A percentile compares a stretch with the other conserved stretches of the same genome.
phyloP scores from a whole-genome alignment of 352 stramenopile species.

The Pythium monospermum region DNA sequence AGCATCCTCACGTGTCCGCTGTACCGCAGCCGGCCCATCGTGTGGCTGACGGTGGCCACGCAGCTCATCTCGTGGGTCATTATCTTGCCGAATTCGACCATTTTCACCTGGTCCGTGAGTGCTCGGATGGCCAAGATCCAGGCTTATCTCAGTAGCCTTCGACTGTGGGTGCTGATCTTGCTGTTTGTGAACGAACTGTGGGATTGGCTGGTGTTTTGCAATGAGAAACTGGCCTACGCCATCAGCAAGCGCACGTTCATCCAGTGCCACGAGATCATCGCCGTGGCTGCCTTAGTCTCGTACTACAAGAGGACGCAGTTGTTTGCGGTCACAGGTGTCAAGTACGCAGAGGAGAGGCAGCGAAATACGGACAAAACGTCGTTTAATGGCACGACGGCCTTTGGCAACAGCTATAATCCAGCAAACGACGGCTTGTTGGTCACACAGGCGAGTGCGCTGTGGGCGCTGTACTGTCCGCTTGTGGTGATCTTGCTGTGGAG shows the following conservation, averaged over 20 bases:
- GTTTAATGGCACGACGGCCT: constrained; percentile 10
- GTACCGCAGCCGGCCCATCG: constrained; percentile 32
- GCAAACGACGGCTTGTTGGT: constrained; percentile 1
- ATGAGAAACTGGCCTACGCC: constrained; percentile 10
- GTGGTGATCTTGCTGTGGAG: constrained; percentile 7
- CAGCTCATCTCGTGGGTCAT: constrained; percentile 45
- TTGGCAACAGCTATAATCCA: constrained; percentile 10
- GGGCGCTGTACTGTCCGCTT: constrained; percentile 8
- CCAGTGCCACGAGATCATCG: constrained; percentile 7
- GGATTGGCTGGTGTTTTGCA: constrained; percentile 9
- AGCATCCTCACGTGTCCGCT: constrained; percentile 19
- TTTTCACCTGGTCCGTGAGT: constrained; percentile 13
- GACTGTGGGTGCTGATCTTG: constrained; percentile 15
- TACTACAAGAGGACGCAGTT: constrained; percentile 3
- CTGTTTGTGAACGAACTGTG: constrained; percentile 10
- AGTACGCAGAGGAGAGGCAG: constrained; percentile 10
- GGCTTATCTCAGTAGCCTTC: constrained; percentile 9
- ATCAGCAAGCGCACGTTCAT: constrained; percentile 13
- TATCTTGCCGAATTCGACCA: constrained; percentile 32
- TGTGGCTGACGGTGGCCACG: constrained; percentile 30
- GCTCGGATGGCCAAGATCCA: constrained; percentile 11
- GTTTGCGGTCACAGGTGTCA: constrained; percentile 8
- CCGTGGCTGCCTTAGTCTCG: constrained; percentile 6
- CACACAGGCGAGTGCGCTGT: constrained; percentile 6
- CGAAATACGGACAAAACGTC: constrained; percentile 3